Base-by-base conservation (phyloP, 1,284 basidiomycete species). In the Stereum hirsutum region DNA sequence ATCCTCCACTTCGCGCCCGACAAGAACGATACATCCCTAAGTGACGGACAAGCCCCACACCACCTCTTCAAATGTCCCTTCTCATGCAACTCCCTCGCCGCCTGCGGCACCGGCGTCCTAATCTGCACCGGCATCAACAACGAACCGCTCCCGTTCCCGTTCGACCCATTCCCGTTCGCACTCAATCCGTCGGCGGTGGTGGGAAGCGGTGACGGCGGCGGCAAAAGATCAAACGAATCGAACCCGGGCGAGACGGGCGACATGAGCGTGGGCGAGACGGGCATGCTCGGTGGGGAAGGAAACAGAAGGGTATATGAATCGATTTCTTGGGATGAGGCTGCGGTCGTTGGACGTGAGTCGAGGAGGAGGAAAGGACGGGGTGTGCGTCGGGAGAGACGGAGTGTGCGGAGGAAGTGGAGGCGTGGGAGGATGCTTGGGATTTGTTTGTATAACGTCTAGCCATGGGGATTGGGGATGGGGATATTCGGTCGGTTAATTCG, bases 401-500 rank as follows among this genome's bases (percentile, higher is more conserved):
- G 42, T 2, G 39, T 33, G 5, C 21, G 44, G 1, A 50, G 45
- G 6, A 41, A 39, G 1, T 19, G 41, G 2, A 44, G 24, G 19
- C 41, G 38, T 2, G 48, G 43, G 4, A 48, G 34, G 11, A 53
- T 11, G 12, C 44, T 28, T n/a, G 43, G 41, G 6, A 47, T 40
- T 19, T 48, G 44, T 24, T 38, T 49, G 26, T 45, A 47, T 35
- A 50, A 31, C 15, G 21, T 39, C 33, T 50, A 26, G n/a, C n/a
- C n/a, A n/a, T n/a, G n/a, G n/a, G n/a, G n/a, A n/a, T n/a, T n/a
- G n/a, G n/a, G n/a, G n/a, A n/a, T n/a, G n/a, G n/a, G n/a, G n/a
- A n/a, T n/a, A n/a, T n/a, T 20, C 39, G 23, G 7, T 8, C 17
- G 1, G 15, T 31, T n/a, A 28, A 19, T 10, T 8, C 19, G 6